A percentile compares a stretch with the other conserved stretches of the same genome.
Evolutionary conservation across 1,284 basidiomycete genomes (phyloP).

Genomic region (Boletellus sp.): DNA sequence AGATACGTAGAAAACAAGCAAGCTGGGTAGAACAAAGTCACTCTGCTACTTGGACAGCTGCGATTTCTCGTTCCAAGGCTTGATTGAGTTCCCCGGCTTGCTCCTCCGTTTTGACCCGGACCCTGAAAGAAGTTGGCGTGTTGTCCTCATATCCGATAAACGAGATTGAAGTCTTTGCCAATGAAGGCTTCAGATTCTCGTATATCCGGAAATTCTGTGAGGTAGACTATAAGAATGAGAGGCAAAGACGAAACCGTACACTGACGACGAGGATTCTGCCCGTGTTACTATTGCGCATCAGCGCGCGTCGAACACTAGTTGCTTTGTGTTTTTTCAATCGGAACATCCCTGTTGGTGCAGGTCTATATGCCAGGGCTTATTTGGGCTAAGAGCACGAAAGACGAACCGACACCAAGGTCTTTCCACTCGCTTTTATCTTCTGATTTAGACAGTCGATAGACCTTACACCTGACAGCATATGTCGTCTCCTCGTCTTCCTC

Average conservation of each 20-base stretch:
- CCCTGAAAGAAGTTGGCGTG: slow-evolving; percentile 53
- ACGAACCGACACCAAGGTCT: slow-evolving; percentile 58
- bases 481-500: slow-evolving; percentile 80
- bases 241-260: slow-evolving; percentile 12
- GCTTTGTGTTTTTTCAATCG: slow-evolving; percentile 70
- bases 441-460: slow-evolving; percentile 57
- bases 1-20: slow-evolving; percentile 1
- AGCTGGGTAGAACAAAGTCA: slow-evolving; percentile 7
- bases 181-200: slow-evolving; percentile 47
- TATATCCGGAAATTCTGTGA: slow-evolving; percentile 69
- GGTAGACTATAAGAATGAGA: slow-evolving; percentile 5
- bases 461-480: slow-evolving; percentile 59
- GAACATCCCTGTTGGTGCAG: slow-evolving; percentile 48
- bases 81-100: slow-evolving; percentile 57
- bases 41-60: slow-evolving; percentile 38
- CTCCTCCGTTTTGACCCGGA: slow-evolving; percentile 63
- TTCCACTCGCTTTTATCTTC: slow-evolving; percentile 55
- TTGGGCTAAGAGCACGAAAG: neutral
- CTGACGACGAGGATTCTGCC: slow-evolving; percentile 71
- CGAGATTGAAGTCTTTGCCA: slow-evolving; percentile 50
- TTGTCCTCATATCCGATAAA: slow-evolving; percentile 71
- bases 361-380: slow-evolving; percentile 1
- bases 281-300: slow-evolving; percentile 67
- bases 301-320: slow-evolving; percentile 49
- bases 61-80: slow-evolving; percentile 63